Conservation (phyloP, 176 grass and related monocot species). For the Zea mays region DNA sequence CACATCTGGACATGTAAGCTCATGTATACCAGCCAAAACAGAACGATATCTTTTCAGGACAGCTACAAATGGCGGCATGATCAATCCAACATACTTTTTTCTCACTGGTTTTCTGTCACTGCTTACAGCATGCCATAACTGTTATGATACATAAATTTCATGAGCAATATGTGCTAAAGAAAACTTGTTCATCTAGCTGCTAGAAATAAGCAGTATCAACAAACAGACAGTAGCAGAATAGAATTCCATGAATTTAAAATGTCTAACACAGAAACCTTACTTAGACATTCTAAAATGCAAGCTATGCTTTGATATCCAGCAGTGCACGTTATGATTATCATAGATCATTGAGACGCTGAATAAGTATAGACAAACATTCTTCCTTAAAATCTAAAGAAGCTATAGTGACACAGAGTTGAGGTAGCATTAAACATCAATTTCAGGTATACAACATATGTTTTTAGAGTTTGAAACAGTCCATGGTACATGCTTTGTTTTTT, state of each 20-base stretch:
- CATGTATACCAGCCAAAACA: slow-evolving; percentile 80
- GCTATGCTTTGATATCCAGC: slow-evolving; percentile 17
- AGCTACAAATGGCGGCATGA: slow-evolving; percentile 81
- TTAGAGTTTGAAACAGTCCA: neutral
- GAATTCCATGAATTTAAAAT: slow-evolving; percentile 11
- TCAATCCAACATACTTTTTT: slow-evolving; percentile 82
- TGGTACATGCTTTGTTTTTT: neutral
- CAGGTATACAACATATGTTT: slow-evolving; percentile 1
- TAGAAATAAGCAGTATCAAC: slow-evolving; percentile 18
- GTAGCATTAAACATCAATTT: slow-evolving; percentile 9
- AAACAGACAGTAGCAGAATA: slow-evolving; percentile 27
- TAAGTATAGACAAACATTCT: slow-evolving; percentile 9
- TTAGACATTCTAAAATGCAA: slow-evolving; percentile 11
- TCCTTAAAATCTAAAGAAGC: neutral
- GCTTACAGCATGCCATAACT: slow-evolving; percentile 91
- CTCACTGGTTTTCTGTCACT: slow-evolving; percentile 76
- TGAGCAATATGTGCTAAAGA: slow-evolving; percentile 33
- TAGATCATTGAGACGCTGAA: slow-evolving; percentile 9
- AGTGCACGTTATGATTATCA: slow-evolving; percentile 5
- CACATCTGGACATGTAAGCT: slow-evolving; percentile 76
- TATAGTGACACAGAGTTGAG: slow-evolving; percentile 10
- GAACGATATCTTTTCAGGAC: slow-evolving; percentile 80
- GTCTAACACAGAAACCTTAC: slow-evolving; percentile 21
- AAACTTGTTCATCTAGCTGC: slow-evolving; percentile 30
- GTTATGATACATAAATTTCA: slow-evolving; percentile 46